Conservation (phyloP, 2,329 filamentous ascomycete species). For the Neurospora sp. region DNA sequence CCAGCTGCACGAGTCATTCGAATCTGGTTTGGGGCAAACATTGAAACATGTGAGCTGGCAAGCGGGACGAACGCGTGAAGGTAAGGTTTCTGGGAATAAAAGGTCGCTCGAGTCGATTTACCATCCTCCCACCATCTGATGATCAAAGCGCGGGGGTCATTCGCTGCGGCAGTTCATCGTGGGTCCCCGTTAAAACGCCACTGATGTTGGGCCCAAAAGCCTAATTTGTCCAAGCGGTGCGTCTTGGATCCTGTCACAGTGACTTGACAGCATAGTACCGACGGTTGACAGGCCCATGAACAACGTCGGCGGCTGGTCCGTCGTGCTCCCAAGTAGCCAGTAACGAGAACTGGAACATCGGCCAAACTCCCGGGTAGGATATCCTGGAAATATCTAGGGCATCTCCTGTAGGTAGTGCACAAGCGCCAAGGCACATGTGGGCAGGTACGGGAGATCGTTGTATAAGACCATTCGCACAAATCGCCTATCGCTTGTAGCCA, state of each 20-base stretch:
- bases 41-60: neutral
- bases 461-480: neutral
- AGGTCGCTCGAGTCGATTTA: neutral
- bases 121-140: neutral
- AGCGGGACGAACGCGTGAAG: neutral
- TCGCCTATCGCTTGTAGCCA: conserved; percentile 29
- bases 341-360: neutral
- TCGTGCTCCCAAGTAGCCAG: neutral
- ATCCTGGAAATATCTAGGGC: neutral
- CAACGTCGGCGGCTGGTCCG: neutral
- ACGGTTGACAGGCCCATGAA: neutral
- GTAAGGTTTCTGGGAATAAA: neutral
- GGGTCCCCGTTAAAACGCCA: neutral
- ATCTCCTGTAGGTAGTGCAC: neutral
- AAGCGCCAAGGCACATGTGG: neutral
- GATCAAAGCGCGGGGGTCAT: neutral
- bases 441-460: neutral
- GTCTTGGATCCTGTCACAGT: neutral
- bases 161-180: neutral
- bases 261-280: neutral
- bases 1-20: neutral
- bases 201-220: neutral
- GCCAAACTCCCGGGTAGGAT: neutral
- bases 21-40: neutral
- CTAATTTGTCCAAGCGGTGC: neutral